Conservation (phyloP, 2,329 filamentous ascomycete species). For the Endoconidiophora polonica region DNA sequence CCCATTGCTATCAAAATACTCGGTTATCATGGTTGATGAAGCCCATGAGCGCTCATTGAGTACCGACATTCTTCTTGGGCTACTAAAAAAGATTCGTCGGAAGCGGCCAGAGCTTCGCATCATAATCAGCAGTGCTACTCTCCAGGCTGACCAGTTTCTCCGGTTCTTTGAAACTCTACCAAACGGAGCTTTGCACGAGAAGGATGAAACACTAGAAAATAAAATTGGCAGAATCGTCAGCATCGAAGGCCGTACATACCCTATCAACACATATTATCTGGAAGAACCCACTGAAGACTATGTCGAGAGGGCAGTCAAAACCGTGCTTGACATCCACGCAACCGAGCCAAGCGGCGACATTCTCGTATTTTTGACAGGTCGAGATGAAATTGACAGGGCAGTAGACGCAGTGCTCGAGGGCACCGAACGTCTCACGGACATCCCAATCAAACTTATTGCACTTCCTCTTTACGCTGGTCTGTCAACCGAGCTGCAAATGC, state of each 20-base stretch:
- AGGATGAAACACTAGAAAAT: not conserved
- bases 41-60: slow-evolving; percentile 88
- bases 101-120: slow-evolving; percentile 68
- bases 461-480: slow-evolving; percentile 81
- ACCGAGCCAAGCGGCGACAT: slow-evolving; percentile 73
- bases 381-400: slow-evolving; percentile 69
- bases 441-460: slow-evolving; percentile 42
- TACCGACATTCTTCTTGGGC: slow-evolving; percentile 75
- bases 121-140: slow-evolving; percentile 81
- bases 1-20: slow-evolving; percentile 77
- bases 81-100: slow-evolving; percentile 78
- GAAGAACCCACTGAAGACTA: slow-evolving; percentile 71
- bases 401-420: slow-evolving; percentile 12
- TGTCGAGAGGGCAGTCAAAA: slow-evolving; percentile 63
- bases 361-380: slow-evolving; percentile 76
- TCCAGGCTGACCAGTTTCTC: slow-evolving; percentile 77
- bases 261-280: slow-evolving; percentile 73
- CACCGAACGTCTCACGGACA: slow-evolving; percentile 17
- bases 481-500: slow-evolving; percentile 82
- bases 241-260: slow-evolving; percentile 78
- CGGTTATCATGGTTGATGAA: slow-evolving; percentile 94
- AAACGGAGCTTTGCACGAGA: not conserved
- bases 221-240: slow-evolving; percentile 15
- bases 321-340: slow-evolving; percentile 74
- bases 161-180: slow-evolving; percentile 46